Conservation (phyloP, 495 filamentous ascomycete genomes). For the Penicillium riverlandense region DNA sequence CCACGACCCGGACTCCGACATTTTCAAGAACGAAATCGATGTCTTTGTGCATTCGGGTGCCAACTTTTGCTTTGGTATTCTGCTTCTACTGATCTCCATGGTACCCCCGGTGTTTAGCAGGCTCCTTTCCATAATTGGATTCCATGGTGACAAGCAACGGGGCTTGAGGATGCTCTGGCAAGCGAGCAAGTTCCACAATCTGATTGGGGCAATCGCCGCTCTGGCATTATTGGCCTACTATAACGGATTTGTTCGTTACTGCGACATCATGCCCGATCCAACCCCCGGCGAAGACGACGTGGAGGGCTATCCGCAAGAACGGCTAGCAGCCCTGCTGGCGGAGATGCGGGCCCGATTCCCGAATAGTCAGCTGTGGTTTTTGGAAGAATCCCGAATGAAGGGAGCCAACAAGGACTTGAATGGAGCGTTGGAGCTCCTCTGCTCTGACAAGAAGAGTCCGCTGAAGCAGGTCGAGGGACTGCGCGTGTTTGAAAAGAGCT, state of each 20-base stretch:
- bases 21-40: slow-evolving; percentile 66
- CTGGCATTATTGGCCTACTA: slow-evolving; percentile 78
- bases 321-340: slow-evolving; percentile 58
- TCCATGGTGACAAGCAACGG: slow-evolving; percentile 79
- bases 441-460: slow-evolving; percentile 50
- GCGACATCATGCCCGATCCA: slow-evolving; percentile 71
- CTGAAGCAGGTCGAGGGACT: slow-evolving; percentile 82
- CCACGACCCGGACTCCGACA: slow-evolving; percentile 44
- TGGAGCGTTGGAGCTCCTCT: slow-evolving; percentile 59
- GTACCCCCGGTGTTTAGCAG: slow-evolving; percentile 83
- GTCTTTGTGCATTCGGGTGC: slow-evolving; percentile 82
- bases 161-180: slow-evolving; percentile 89
- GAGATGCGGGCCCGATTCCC: slow-evolving; percentile 75
- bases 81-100: slow-evolving; percentile 81
- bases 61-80: slow-evolving; percentile 81
- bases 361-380: slow-evolving; percentile 74
- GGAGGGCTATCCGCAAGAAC: slow-evolving; percentile 65
- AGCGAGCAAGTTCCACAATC: slow-evolving; percentile 75
- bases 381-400: slow-evolving; percentile 82
- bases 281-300: slow-evolving; percentile 44
- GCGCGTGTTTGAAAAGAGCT: slow-evolving; percentile 73
- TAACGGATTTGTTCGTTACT: slow-evolving; percentile 75
- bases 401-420: slow-evolving; percentile 60
- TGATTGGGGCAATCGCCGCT: slow-evolving; percentile 86
- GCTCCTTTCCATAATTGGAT: slow-evolving; percentile 82